Conservation (phyloP, 352 stramenopile genomes). For the Pythium folliculosum region DNA sequence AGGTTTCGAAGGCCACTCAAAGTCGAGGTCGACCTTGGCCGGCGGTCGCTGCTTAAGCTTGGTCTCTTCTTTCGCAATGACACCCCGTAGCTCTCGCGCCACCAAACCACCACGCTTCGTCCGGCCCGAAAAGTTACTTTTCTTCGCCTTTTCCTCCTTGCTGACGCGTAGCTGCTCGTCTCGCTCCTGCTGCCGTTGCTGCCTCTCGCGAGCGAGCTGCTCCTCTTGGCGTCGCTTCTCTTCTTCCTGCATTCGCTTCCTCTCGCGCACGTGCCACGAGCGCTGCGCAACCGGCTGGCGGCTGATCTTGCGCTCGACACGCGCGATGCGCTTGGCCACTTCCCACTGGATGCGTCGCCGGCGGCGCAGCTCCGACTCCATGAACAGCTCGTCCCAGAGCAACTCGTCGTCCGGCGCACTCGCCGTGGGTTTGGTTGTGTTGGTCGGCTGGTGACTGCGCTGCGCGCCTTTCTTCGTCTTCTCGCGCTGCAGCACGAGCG, state of each 20-base stretch:
- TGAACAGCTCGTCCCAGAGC: constrained; percentile 21
- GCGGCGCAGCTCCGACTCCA: constrained; percentile 39
- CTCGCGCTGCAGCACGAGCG: constrained; percentile 46
- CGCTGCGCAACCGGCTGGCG: constrained; percentile 45
- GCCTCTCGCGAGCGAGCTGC: constrained; percentile 4
- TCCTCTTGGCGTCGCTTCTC: constrained; percentile 14
- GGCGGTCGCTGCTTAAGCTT: constrained; percentile 22
- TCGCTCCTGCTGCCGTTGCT: constrained; percentile 11
- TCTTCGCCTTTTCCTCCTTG: constrained; percentile 12
- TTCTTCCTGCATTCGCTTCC: constrained; percentile 31
- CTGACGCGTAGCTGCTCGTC: constrained; percentile 5
- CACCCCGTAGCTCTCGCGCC: background rate
- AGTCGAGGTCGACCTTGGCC: constrained; percentile 15
- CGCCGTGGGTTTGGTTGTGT: background rate
- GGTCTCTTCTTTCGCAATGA: background rate
- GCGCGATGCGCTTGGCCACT: constrained; percentile 65
- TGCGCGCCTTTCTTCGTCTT: background rate
- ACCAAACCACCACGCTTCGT: background rate
- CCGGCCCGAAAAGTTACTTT: constrained; percentile 6
- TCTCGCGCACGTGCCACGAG: constrained; percentile 54
- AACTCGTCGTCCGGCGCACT: constrained; percentile 6
- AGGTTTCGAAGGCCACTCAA: constrained; percentile 9
- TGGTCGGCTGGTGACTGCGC: background rate
- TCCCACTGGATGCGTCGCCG: constrained; percentile 66
- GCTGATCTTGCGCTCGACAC: constrained; percentile 62